Percentiles rank a stretch among this genome's conserved stretches.
These are phyloP conservation scores for Butyriboletus appendiculatus DNA, from an alignment of 1,284 basidiomycete genomes.

Conservation along the genomic window DNA sequence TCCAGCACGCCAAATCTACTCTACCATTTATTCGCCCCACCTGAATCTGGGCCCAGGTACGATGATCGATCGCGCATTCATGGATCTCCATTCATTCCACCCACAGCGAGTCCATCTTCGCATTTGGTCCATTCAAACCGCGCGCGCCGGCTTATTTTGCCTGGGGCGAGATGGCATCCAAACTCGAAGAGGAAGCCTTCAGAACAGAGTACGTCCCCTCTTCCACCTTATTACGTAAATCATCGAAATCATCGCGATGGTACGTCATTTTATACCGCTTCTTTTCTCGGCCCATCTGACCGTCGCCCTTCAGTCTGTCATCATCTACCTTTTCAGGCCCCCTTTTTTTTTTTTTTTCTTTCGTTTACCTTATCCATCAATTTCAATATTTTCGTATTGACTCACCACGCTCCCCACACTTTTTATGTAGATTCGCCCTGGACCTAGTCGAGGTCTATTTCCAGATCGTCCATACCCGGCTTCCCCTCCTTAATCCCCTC, in stretches of 20 bases:
- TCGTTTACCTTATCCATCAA: conserved; percentile 29
- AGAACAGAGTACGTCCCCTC: conserved; percentile 68
- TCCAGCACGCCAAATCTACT: conserved; percentile 65
- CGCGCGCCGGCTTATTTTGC: conserved; percentile 50
- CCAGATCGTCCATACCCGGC: conserved; percentile 83
- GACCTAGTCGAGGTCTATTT: conserved; percentile 90
- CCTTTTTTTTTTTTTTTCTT: conserved; percentile 1
- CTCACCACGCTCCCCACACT: conserved; percentile 8
- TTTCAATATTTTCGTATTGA: conserved; percentile 19
- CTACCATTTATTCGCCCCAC: conserved; percentile 70
- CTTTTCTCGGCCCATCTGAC: conserved; percentile 19
- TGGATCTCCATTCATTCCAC: conserved; percentile 22
- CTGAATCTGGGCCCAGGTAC: conserved; percentile 54
- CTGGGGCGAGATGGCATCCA: conserved; percentile 72
- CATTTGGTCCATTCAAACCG: conserved; percentile 32
- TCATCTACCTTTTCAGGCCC: conserved; percentile 4
- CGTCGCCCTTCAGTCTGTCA: conserved; percentile 9
- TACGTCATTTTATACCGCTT: conserved; percentile 27
- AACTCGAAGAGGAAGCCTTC: conserved; percentile 68
- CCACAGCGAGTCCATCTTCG: conserved; percentile 28
- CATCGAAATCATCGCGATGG: conserved; percentile 29
- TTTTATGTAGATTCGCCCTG: conserved; percentile 66
- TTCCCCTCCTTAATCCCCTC: conserved; percentile 77
- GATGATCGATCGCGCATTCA: conserved; percentile 35
- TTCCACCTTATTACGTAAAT: conserved; percentile 28